Evolutionary conservation across 73 alveolate genomes (phyloP).

Genomic region (Stentor coeruleus): DNA sequence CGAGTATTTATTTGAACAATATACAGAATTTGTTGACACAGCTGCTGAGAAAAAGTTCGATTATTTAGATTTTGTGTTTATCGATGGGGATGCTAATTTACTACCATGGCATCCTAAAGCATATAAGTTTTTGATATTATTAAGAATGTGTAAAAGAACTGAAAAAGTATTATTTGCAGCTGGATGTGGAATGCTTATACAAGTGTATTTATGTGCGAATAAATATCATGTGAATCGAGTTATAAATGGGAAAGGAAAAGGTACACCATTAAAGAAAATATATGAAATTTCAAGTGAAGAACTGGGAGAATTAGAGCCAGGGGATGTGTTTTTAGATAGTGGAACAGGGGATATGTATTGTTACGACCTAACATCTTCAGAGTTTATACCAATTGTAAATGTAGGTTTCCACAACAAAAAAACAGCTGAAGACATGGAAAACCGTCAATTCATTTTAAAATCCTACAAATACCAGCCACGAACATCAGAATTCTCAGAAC

Average conservation of each 20-base stretch:
- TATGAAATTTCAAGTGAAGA: constrained; percentile 32
- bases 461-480: constrained; percentile 17
- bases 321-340: constrained; percentile 75
- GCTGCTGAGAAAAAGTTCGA: constrained; percentile 20
- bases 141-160: constrained; percentile 81
- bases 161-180: constrained; percentile 75
- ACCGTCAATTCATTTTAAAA: not conserved
- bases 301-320: constrained; percentile 37
- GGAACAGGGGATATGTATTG: constrained; percentile 81
- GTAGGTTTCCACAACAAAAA: constrained; percentile 80
- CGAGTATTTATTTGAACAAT: constrained; percentile 54
- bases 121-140: constrained; percentile 51
- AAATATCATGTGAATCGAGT: constrained; percentile 52
- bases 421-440: constrained; percentile 32
- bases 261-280: constrained; percentile 55
- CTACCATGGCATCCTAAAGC: constrained; percentile 82
- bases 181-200: constrained; percentile 75
- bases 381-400: constrained; percentile 83
- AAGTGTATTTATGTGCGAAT: constrained; percentile 76
- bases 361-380: constrained; percentile 47
- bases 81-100: constrained; percentile 69
- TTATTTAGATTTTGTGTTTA: constrained; percentile 69
- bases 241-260: constrained; percentile 76
- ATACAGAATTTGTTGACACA: constrained; percentile 15
- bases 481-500: not conserved